phyloP scores from a whole-genome alignment of 768 basidiomycete genomes.

The Calocybe indica region DNA sequence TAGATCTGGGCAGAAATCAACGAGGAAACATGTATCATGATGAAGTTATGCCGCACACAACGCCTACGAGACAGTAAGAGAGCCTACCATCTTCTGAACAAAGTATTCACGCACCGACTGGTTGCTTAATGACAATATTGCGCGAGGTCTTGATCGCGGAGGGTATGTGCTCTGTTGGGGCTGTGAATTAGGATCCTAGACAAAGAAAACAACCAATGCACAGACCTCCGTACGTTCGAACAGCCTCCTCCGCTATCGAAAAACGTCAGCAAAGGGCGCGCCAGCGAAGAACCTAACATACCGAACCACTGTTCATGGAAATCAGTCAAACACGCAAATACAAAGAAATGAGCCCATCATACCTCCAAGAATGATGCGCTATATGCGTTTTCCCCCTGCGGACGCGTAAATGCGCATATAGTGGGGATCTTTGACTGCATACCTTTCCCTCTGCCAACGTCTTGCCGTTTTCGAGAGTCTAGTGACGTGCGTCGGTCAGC shows the following conservation, averaged over 20 bases:
- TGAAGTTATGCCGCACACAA: slow-evolving; percentile 28
- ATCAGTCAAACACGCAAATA: background rate
- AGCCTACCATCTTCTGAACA: background rate
- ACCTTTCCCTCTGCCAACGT: slow-evolving; percentile 80
- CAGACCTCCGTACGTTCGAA: slow-evolving; percentile 85
- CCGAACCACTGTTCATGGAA: slow-evolving; percentile 67
- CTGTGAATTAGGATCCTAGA: background rate
- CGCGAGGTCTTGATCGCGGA: slow-evolving; percentile 62
- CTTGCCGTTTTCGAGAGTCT: slow-evolving; percentile 97
- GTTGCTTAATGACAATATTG: slow-evolving; percentile 91
- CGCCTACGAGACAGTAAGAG: slow-evolving; percentile 17
- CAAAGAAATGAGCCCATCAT: slow-evolving; percentile 12
- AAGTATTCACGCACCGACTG: slow-evolving; percentile 51
- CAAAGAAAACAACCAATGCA: background rate
- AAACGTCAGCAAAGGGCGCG: slow-evolving; percentile 4
- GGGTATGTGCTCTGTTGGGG: slow-evolving; percentile 69
- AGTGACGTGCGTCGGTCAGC: slow-evolving; percentile 7
- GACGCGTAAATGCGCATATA: slow-evolving; percentile 1
- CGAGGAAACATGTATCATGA: background rate
- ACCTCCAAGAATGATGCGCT: slow-evolving; percentile 83
- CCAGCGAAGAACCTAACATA: slow-evolving; percentile 21
- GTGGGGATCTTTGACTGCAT: slow-evolving; percentile 1
- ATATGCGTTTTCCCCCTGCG: slow-evolving; percentile 76
- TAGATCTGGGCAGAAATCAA: slow-evolving; percentile 42
- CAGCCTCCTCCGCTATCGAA: slow-evolving; percentile 77